These are phyloP conservation scores for Aspergillus novofumigatus DNA, from an alignment of 2,329 filamentous ascomycete species.

Conservation along the genomic window DNA sequence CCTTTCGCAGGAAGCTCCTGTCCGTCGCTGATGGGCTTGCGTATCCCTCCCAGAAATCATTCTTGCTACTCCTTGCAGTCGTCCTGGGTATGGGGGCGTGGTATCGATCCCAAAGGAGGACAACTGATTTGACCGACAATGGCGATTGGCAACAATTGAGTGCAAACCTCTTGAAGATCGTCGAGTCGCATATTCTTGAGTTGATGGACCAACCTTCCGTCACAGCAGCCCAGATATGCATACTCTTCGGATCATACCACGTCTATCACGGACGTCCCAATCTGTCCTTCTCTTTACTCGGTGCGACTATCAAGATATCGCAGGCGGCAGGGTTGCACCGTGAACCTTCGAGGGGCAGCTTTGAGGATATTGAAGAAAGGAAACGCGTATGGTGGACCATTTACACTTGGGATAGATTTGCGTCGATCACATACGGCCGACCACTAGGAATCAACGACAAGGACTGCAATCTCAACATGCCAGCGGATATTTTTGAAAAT, in stretches of 20 bases:
- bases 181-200: constrained; percentile 35
- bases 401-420: constrained; percentile 42
- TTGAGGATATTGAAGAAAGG: constrained; percentile 31
- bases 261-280: constrained; percentile 43
- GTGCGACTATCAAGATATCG: constrained; percentile 35
- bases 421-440: constrained; percentile 39
- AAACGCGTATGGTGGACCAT: constrained; percentile 43
- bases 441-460: constrained; percentile 42
- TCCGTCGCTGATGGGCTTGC: constrained; percentile 33
- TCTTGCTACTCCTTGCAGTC: constrained; percentile 35
- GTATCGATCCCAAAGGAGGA: constrained; percentile 30
- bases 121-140: constrained; percentile 10
- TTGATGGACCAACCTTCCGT: constrained; percentile 41
- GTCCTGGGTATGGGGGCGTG: constrained; percentile 38
- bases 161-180: constrained; percentile 16
- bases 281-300: constrained; percentile 36
- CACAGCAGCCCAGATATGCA: constrained; percentile 35
- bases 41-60: constrained; percentile 30
- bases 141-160: constrained; percentile 14
- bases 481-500: constrained; percentile 30
- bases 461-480: constrained; percentile 35
- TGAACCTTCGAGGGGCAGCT: constrained; percentile 17
- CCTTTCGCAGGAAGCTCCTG: constrained; percentile 32
- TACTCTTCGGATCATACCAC: constrained; percentile 39
- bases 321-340: constrained; percentile 34